Base-by-base conservation (phyloP, 2,329 filamentous ascomycete species). In the Clonostachys byssicola region DNA sequence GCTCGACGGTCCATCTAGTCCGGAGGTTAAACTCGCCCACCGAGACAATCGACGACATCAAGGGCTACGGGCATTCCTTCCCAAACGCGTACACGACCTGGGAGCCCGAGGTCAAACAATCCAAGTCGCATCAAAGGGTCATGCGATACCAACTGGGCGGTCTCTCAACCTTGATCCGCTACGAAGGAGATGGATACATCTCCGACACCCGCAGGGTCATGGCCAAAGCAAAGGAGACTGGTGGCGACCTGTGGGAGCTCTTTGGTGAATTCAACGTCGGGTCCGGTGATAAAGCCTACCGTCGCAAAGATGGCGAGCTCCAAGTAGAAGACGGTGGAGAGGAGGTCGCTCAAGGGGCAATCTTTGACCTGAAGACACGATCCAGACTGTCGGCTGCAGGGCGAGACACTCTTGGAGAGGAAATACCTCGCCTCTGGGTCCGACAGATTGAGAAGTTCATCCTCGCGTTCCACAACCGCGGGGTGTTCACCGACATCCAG, bases 31-130 rank as follows among this genome's bases (percentile, higher is more conserved):
- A 79, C 41, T 74, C 77, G 0, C 81, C 83, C 0, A 75, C 60
- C 1, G 80, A 85, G 52, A 57, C 70, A 0, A 81, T 88, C 6
- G 53, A 64, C 0, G 70, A 70, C n/a, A 64, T 88, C 0, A 54
- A 54, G 14, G 86, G 85, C 0, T 87, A 73, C 53, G 84, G 85
- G 0, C 83, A 88, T 53, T 74, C 79, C 0, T 89, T 89, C 52
- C 81, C 81, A 0, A 81, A 87, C 43, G 70, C 71, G 1, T 83
- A 87, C 55, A 89, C 86, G 0, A 79, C 71, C 0, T 88, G 84
- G 83, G 75, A 78, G 10, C 12, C 54, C 0, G 71, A 71, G 1
- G 75, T 81, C 1, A 71, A 68, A 42, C 68, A 71, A 0, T 88
- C 83, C 0, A 64, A 63, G 2, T 81, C 80, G 0, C 81, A 89